Base-by-base conservation (phyloP, 768 basidiomycete genomes). In the Amanita exitialis region DNA sequence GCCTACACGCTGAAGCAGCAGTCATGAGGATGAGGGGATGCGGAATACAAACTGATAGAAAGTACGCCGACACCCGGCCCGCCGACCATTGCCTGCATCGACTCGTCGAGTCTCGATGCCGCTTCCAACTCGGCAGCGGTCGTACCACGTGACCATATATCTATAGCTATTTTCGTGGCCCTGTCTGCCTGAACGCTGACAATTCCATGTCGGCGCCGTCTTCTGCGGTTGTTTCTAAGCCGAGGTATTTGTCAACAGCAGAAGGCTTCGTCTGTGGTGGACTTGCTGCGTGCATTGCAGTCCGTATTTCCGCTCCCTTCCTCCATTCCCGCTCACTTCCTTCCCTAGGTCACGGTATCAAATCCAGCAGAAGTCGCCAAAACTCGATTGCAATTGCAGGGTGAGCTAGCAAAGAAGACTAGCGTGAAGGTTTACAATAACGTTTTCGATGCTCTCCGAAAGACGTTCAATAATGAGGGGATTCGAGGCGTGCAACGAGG, bases 361-460 rank as follows among this genome's bases (percentile, higher is more conserved):
- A 89, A 89, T 57, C 82, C 84, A 10, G 83, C 82, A 4, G 85
- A 86, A 58, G 90, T 93, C 18, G 87, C 89, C 41, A 98, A 98
- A 69, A 98, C 96, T 37, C 85, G 95, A 50, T 69, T 99, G 46
- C 96, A 99, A 64, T 77, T 99, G 21, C 93, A 98, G 62, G 96
- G 95, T 21, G 96, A 98, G 66, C 79, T 99, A 9, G 81, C 87
- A 30, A 91, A 86, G 61, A 75, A 67, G 6, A 80, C 84, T 7
- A 75, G 74, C 13, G 64, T 68, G 56, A 88, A 81, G 62, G 89
- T 97, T 2, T 99, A 99, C 71, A 88, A 79, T 54, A 89, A 83
- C 62, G 87, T 85, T 69, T 47, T 91, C 37, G 94, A 98, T 60
- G 92, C 89, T 12, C 68, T 95, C 28, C 69, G 69, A 32, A 96